phyloP scores from a whole-genome alignment of 257 asterid species.

The Fraxinus anomala region DNA sequence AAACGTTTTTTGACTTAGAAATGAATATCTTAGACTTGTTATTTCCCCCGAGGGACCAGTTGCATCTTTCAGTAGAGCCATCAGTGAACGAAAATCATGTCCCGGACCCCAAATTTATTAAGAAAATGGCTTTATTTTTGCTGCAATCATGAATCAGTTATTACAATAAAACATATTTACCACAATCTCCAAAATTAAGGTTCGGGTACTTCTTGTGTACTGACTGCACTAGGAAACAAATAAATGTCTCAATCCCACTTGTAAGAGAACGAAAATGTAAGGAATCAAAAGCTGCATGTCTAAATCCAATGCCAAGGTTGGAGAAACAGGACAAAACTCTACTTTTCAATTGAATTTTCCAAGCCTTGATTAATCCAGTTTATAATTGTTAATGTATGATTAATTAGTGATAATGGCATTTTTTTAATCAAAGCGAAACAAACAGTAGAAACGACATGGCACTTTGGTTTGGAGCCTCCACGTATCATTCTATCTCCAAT shows the following conservation, averaged over 20 bases:
- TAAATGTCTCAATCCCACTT: constrained; percentile 32
- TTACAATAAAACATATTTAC: too few species aligned
- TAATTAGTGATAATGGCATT: constrained; percentile 27
- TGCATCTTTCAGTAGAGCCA: neutral
- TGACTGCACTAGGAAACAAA: constrained; percentile 13
- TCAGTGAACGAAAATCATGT: too few species aligned
- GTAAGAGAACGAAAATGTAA: constrained; percentile 24
- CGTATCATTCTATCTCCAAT: constrained; percentile 56
- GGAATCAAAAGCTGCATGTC: constrained; percentile 53
- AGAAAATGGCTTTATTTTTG: too few species aligned
- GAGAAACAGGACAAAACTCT: constrained; percentile 44
- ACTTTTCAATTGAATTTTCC: constrained; percentile 19
- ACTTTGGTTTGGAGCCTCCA: constrained; percentile 41
- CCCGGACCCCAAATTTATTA: too few species aligned
- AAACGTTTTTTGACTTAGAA: too few species aligned
- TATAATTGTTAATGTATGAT: constrained; percentile 24
- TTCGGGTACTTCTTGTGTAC: neutral
- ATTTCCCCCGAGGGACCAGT: too few species aligned
- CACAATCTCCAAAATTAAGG: neutral
- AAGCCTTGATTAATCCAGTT: constrained; percentile 18
- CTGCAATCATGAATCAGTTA: too few species aligned
- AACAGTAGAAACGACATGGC: constrained; percentile 52
- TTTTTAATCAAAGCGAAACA: constrained; percentile 27
- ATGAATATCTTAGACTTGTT: too few species aligned
- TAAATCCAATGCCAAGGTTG: constrained; percentile 30